Evolutionary conservation across 2,329 filamentous ascomycete genomes (phyloP), one percentile per base, ranked within the genome.

Genomic region (Aspergillus fijiensis): DNA sequence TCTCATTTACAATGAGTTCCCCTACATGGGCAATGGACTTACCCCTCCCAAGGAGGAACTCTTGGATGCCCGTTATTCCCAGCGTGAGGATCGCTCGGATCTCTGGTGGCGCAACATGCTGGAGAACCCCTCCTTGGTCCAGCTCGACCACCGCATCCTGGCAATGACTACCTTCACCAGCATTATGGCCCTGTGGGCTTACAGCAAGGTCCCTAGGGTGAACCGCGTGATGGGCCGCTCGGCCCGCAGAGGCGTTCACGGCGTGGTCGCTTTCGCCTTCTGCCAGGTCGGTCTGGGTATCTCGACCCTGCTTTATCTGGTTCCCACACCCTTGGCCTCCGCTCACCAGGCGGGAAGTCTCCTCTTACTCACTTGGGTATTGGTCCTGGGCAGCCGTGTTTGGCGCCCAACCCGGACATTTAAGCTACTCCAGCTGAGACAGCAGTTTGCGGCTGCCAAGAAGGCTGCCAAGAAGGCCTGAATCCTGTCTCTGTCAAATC

Each of bases 1-100:
- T 9, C 83, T 99, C 59, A 98, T 99, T 77, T 99, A 99, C 82
- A 99, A 99, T 75, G 92, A 99, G 77, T 98, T 99, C 76, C 95
- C 95, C 6, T 91, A 85, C 77, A 99, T 99, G 95, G 95, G 95
- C 9, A 77, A 86, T 3, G 92, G 92, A 11, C 80, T 96, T 23
- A 84, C 91, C 0, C 94, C 94, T 1, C 94, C 94, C 0, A 86
- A 84, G 71, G 83, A 86, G 10, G 94, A 98, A 79, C 87, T 98
- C 33, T 92, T 91, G 76, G 89, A 94, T 71, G 81, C 85, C 42
- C 96, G 92, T 80, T 97, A 97, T 84, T 89, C 87, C 60, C 89
- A 92, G 70, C 85, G 84, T 60, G 82, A 88, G 47, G 92, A 96
- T 73, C 81, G 85, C 48, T 88, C 87, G 12, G 96, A 99, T 71